Conservation (phyloP, 495 filamentous ascomycete genomes). For the Neurospora discreta region DNA sequence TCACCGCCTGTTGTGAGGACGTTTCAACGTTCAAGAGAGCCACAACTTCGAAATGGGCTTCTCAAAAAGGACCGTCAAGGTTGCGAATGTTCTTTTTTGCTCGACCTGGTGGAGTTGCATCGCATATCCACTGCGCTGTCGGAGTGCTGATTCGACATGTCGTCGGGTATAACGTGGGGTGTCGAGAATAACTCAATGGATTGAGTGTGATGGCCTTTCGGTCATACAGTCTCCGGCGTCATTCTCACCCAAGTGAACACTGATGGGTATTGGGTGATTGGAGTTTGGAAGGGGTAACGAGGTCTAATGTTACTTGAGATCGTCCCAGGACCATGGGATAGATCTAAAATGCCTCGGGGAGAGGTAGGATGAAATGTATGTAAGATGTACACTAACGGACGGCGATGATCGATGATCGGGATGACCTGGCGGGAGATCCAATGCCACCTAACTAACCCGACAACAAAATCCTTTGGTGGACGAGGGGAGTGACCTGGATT, state of each 20-base stretch:
- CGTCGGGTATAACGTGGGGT: not conserved
- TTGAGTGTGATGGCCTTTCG: not conserved
- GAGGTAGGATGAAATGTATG: not conserved
- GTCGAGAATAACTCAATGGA: not conserved
- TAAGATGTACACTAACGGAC: not conserved
- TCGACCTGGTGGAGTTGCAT: not conserved
- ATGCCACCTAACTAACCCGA: not conserved
- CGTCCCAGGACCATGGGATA: not conserved
- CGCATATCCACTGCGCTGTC: not conserved
- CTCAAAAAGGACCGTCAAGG: not conserved
- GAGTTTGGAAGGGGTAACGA: not conserved
- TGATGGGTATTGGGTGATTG: not conserved
- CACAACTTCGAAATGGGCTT: not conserved
- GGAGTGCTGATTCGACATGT: not conserved
- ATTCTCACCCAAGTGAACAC: not conserved
- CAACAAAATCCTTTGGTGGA: not conserved
- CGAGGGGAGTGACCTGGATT: no score
- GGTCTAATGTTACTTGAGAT: not conserved
- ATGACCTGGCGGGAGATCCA: not conserved
- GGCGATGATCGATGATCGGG: not conserved
- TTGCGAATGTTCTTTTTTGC: not conserved
- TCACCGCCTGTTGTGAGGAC: not conserved
- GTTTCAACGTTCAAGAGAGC: not conserved
- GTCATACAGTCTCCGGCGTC: not conserved
- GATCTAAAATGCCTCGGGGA: not conserved